phyloP scores from a whole-genome alignment of 495 filamentous ascomycete species.

The Melanomma pulvis-pyrius region DNA sequence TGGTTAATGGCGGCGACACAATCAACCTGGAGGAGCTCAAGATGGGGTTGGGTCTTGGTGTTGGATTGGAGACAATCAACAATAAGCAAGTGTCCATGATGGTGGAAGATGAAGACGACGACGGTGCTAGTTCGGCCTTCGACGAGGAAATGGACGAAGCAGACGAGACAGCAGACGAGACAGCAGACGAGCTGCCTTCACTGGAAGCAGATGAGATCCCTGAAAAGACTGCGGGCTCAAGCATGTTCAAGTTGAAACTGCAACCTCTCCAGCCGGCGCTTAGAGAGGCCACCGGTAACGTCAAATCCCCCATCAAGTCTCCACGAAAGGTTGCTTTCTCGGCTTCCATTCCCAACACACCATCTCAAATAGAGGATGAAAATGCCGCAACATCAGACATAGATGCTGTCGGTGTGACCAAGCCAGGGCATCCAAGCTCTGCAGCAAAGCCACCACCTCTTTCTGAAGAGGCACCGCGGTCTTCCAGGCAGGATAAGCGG shows the following conservation, averaged over 20 bases:
- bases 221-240: conserved; percentile 29
- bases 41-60: conserved; percentile 60
- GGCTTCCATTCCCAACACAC: conserved; percentile 31
- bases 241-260: conserved; percentile 42
- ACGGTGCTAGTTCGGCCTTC: conserved; percentile 23
- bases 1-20: conserved; percentile 75
- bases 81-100: conserved; percentile 23
- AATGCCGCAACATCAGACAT: conserved; percentile 29
- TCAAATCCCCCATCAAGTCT: conserved; percentile 32
- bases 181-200: conserved; percentile 22
- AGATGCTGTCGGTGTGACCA: conserved; percentile 12
- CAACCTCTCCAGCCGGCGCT: conserved; percentile 35
- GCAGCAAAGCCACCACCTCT: conserved; percentile 4
- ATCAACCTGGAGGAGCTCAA: conserved; percentile 82
- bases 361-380: conserved; percentile 30
- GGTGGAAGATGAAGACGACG: conserved; percentile 30
- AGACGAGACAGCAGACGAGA: too few species aligned
- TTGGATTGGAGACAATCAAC: conserved; percentile 24
- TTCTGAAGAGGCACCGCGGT: conserved; percentile 13
- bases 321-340: conserved; percentile 40
- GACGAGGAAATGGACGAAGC: conserved; percentile 26
- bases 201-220: conserved; percentile 30
- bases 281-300: conserved; percentile 37
- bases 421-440: neutral
- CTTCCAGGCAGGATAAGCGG: conserved; percentile 25